A percentile compares a stretch with the other conserved stretches of the same genome.
Conservation (phyloP, 1,139 yeast genomes). For the Yamadazyma sp. region DNA sequence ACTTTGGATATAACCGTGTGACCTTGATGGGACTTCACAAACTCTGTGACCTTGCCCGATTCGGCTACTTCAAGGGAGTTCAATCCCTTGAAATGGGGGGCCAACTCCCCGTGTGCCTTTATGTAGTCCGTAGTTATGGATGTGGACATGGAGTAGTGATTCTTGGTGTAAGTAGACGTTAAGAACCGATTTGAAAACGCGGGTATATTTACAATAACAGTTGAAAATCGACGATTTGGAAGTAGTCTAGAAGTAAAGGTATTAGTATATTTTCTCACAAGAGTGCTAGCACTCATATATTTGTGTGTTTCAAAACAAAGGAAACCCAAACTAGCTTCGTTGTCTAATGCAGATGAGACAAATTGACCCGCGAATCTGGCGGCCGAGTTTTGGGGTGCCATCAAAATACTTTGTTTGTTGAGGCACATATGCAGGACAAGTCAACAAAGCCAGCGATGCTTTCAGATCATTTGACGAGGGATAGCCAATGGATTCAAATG, state of each 20-base stretch:
- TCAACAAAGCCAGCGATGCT: no score
- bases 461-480: no score
- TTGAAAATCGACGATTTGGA: neutral
- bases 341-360: no score
- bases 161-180: neutral
- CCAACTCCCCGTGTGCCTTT: slow-evolving; percentile 43
- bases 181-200: neutral
- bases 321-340: neutral
- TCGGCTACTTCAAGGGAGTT: slow-evolving; percentile 76
- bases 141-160: neutral
- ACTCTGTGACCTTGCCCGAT: slow-evolving; percentile 73
- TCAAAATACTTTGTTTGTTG: no score
- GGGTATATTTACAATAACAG: neutral
- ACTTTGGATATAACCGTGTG: slow-evolving; percentile 91
- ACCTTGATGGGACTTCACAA: slow-evolving; percentile 84
- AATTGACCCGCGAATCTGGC: neutral
- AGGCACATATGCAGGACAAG: no score
- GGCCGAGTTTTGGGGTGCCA: no score
- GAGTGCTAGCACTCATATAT: slow-evolving; percentile 6
- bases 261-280: slow-evolving; percentile 1
- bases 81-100: slow-evolving; percentile 77
- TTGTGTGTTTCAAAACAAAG: neutral
- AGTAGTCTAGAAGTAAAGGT: slow-evolving; percentile 1
- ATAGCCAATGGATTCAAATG: no score
- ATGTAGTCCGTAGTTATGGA: slow-evolving; percentile 28